Conservation (phyloP, 305 asterid species). For the Solanum hybrid region DNA sequence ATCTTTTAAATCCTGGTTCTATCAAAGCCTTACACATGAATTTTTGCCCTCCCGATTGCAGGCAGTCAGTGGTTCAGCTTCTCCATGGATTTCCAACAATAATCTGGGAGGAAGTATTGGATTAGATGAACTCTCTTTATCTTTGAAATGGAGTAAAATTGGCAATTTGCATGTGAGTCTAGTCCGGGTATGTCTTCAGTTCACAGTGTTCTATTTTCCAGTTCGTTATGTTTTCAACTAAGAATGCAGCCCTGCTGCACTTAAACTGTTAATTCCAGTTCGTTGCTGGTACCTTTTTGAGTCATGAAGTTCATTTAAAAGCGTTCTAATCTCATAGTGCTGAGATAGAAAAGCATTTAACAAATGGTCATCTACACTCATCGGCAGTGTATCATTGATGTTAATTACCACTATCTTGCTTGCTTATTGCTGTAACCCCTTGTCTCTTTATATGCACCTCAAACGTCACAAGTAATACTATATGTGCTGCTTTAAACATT, state of each 20-base stretch:
- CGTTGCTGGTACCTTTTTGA: background rate
- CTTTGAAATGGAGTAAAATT: slow-evolving; percentile 75
- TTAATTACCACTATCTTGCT: background rate
- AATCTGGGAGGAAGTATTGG: slow-evolving; percentile 42
- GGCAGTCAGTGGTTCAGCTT: slow-evolving; percentile 55
- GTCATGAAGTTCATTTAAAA: background rate
- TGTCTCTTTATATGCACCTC: background rate
- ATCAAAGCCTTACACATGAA: background rate
- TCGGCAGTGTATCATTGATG: background rate
- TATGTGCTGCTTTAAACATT: background rate
- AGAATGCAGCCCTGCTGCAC: background rate
- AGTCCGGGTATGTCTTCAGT: slow-evolving; percentile 48
- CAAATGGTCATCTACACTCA: background rate
- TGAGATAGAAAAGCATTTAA: background rate
- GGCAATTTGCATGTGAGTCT: slow-evolving; percentile 78
- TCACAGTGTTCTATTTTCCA: background rate
- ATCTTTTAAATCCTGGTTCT: background rate
- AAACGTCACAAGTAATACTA: background rate
- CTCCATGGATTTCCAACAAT: slow-evolving; percentile 49
- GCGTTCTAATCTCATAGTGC: background rate
- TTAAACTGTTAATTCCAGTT: background rate
- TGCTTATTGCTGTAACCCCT: background rate
- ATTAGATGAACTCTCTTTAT: slow-evolving; percentile 49
- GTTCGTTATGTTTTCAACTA: background rate
- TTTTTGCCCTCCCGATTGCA: slow-evolving; percentile 21